Evolutionary conservation across 2,329 filamentous ascomycete species (phyloP).

Genomic region (Clarireedia paspali): DNA sequence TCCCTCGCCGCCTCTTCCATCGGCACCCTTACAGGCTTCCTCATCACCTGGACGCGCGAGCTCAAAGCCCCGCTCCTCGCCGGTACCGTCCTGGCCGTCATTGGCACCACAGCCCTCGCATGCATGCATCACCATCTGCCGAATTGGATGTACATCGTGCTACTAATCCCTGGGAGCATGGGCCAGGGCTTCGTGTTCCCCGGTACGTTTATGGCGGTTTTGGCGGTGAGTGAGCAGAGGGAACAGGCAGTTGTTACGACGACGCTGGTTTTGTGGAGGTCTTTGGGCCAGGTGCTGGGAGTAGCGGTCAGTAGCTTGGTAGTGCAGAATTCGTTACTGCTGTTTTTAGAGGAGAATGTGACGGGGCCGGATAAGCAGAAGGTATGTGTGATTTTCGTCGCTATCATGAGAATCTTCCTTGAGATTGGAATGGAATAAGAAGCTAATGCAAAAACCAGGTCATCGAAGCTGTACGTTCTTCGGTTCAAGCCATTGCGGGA

Average conservation of each 20-base stretch:
- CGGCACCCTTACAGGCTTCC: conserved; percentile 52
- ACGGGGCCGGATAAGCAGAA: conserved; percentile 48
- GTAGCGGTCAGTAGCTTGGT: conserved; percentile 64
- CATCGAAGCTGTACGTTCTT: conserved; percentile 43
- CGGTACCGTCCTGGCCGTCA: conserved; percentile 41
- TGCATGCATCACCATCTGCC: conserved; percentile 45
- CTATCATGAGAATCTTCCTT: not conserved
- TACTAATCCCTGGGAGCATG: conserved; percentile 47
- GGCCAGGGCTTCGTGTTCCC: conserved; percentile 60
- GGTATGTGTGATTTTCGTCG: conserved; percentile 10
- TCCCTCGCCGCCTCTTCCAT: conserved; percentile 46
- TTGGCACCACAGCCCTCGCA: conserved; percentile 44
- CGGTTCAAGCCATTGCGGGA: conserved; percentile 44
- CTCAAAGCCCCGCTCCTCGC: conserved; percentile 51
- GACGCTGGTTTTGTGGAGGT: conserved; percentile 65
- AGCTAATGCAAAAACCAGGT: conserved; percentile 28
- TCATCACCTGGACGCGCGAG: conserved; percentile 51
- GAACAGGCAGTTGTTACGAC: conserved; percentile 64
- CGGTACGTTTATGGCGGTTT: conserved; percentile 53
- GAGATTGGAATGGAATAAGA: not conserved
- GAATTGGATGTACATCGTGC: conserved; percentile 44
- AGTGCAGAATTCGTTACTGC: conserved; percentile 61
- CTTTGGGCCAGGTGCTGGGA: conserved; percentile 65
- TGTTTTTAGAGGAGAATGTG: conserved; percentile 52
- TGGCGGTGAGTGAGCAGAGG: conserved; percentile 49